These are phyloP conservation scores for Nicotiana paniculata DNA, from an alignment of 257 asterid species.

Conservation along the genomic window DNA sequence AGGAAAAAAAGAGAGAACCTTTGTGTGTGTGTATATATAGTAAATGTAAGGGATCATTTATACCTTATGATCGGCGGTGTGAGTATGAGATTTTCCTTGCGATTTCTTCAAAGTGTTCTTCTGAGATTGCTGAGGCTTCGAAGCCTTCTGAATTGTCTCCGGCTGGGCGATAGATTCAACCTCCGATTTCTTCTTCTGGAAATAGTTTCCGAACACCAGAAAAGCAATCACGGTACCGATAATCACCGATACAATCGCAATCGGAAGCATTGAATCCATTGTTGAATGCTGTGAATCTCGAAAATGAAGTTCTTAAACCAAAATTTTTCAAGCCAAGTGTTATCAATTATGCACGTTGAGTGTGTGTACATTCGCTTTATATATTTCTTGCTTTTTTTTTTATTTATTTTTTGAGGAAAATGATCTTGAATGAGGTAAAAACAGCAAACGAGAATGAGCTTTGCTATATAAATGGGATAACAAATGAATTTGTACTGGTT, in stretches of 20 bases:
- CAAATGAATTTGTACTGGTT: too few relatives aligned
- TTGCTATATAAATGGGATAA: too few relatives aligned
- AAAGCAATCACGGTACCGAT: conserved; percentile 71
- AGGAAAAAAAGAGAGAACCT: background rate
- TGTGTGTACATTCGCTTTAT: background rate
- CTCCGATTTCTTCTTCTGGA: conserved; percentile 60
- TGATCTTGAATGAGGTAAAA: background rate
- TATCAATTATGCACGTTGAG: background rate
- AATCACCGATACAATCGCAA: conserved; percentile 51
- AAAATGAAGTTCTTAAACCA: background rate
- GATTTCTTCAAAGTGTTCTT: conserved; percentile 38
- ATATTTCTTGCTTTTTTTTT: background rate
- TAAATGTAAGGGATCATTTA: background rate
- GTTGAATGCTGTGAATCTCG: background rate
- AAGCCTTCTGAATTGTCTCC: conserved; percentile 33
- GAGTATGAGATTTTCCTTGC: conserved; percentile 62
- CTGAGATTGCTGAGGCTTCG: conserved; percentile 29
- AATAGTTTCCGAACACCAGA: conserved; percentile 51
- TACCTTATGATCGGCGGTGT: conserved; percentile 76
- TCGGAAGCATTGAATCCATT: conserved; percentile 62
- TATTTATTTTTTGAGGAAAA: background rate
- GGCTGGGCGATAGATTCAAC: conserved; percentile 62
- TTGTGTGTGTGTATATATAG: background rate
- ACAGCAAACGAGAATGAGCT: background rate
- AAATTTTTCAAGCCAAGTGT: background rate